Evolutionary conservation across 768 basidiomycete genomes (phyloP), one percentile per base, ranked within the genome.

Genomic region (Rubroboletus pulcherrimus): DNA sequence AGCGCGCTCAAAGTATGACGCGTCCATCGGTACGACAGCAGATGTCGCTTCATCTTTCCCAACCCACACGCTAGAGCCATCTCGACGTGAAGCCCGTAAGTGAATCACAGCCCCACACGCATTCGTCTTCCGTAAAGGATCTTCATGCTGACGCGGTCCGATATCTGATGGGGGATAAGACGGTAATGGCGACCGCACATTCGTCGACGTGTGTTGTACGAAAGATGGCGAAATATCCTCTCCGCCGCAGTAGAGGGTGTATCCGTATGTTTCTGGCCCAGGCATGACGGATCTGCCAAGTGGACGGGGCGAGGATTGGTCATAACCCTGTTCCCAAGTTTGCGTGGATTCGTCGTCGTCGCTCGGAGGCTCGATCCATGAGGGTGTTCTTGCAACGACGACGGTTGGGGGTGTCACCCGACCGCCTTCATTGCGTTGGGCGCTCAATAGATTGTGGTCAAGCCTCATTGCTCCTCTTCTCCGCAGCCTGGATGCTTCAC

Each of bases 401-500:
- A 72, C 65, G 0, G 69, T 60, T 7, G 67, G 61, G 26, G 67
- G 63, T 42, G 63, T 66, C n/a, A 46, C 41, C 41, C 57, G 66
- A 48, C 64, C 64, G 3, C 51, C 37, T 61, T 69, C 71, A 17
- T 60, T 55, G 47, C 71, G 70, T 48, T 71, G 70, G n/a, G 63
- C 48, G 53, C 49, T 64, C 29, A 69, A 44, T 24, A 63, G 37
- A 38, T 64, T 69, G 55, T 77, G 77, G 69, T 85, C 84, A 34
- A 87, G 74, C 38, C 84, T 76, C 78, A 89, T 80, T 49, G 88
- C 88, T 11, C 88, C 88, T 59, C 88, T 74, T 53, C 88, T 74
- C n/a, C 88, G 80, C 51, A 89, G 72, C 6, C 88, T 77, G 4
- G 88, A 89, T 0, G 85, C 84, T 64, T 90, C 88, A 15, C 83